These are phyloP conservation scores for Areca catechu DNA, from an alignment of 176 grass and related monocot species.

Conservation along the genomic window DNA sequence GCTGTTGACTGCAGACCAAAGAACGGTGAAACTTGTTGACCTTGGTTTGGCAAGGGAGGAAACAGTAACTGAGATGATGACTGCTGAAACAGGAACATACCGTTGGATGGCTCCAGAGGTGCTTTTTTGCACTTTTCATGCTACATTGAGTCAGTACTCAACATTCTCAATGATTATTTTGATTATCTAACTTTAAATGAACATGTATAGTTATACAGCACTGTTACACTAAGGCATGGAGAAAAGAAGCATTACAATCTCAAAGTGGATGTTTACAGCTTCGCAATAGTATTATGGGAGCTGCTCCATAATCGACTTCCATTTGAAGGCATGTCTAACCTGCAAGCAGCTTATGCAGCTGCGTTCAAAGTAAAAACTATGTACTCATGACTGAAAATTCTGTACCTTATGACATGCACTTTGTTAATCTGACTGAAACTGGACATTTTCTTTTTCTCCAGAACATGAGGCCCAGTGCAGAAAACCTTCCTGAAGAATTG, in stretches of 20 bases:
- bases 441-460: conserved; percentile 19
- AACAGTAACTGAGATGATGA: conserved; percentile 99
- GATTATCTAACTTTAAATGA: too few relatives aligned
- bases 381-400: too few relatives aligned
- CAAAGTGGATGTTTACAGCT: conserved; percentile 99
- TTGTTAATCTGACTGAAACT: too few relatives aligned
- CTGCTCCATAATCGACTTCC: conserved; percentile 81
- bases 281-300: conserved; percentile 99
- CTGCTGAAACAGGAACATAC: conserved; percentile 96
- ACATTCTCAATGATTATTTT: too few relatives aligned
- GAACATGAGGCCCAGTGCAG: conserved; percentile 89
- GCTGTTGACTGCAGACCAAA: conserved; percentile 80
- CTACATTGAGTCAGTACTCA: not conserved
- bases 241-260: conserved; percentile 99
- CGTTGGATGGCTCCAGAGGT: conserved; percentile 99
- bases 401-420: too few relatives aligned
- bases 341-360: conserved; percentile 96
- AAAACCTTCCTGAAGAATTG: conserved; percentile 66
- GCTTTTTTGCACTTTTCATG: conserved; percentile 2
- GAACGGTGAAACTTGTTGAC: conserved; percentile 88
- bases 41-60: conserved; percentile 99
- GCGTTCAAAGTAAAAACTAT: conserved; percentile 74
- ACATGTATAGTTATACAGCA: conserved; percentile 76
- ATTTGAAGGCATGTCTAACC: conserved; percentile 97
- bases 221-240: conserved; percentile 89